Conservation (phyloP, 257 asterid species). For the Galeopsis tetrahit region DNA sequence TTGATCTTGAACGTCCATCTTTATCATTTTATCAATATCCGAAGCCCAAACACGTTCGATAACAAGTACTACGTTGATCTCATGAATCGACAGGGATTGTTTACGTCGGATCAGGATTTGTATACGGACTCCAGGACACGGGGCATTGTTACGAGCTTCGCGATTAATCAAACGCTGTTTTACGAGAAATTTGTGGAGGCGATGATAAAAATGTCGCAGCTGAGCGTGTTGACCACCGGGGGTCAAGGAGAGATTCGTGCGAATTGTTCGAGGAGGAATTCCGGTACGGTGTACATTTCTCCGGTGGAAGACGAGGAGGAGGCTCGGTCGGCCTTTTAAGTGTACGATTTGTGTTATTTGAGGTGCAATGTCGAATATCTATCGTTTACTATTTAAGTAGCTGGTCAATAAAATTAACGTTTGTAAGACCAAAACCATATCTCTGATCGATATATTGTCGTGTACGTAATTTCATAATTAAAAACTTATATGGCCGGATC, state of each 20-base stretch:
- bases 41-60: constrained; percentile 61
- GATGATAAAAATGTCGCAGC: constrained; percentile 68
- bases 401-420: too few species aligned
- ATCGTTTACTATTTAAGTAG: not conserved
- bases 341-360: not conserved
- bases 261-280: constrained; percentile 60
- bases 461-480: too few species aligned
- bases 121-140: constrained; percentile 58
- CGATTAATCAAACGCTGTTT: constrained; percentile 50
- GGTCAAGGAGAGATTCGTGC: constrained; percentile 60
- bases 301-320: constrained; percentile 36
- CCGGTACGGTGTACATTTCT: constrained; percentile 30
- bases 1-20: too few species aligned
- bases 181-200: constrained; percentile 53
- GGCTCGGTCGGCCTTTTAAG: constrained; percentile 36
- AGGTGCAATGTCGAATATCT: not conserved
- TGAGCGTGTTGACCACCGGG: constrained; percentile 73
- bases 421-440: too few species aligned
- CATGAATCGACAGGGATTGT: constrained; percentile 72
- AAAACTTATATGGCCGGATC: too few species aligned
- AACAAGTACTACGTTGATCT: constrained; percentile 70
- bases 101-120: constrained; percentile 78
- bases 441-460: too few species aligned
- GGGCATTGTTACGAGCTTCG: constrained; percentile 56
- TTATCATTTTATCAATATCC: too few species aligned